Percentiles rank a stretch among this genome's conserved stretches.
Conservation (phyloP, 2,329 filamentous ascomycete genomes). For the Sporothrix humicola region DNA sequence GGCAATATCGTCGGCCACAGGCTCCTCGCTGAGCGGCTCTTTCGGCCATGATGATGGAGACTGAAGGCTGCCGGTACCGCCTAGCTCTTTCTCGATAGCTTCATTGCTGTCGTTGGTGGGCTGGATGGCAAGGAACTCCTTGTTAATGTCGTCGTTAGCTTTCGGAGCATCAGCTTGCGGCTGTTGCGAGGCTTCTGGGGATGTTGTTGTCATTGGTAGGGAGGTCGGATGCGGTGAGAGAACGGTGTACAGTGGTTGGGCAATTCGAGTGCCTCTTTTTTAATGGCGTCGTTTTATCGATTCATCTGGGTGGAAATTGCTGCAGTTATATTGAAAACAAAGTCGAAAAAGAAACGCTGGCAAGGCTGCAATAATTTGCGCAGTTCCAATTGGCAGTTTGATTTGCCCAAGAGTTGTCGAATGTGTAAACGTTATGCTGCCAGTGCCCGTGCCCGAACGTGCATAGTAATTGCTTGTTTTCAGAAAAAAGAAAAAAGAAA, state of each 20-base stretch:
- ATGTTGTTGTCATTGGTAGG: not conserved
- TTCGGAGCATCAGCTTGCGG: not conserved
- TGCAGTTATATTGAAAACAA: conserved; percentile 9
- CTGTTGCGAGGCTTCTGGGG: not conserved
- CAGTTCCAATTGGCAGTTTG: too few species aligned
- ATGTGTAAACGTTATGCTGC: not conserved
- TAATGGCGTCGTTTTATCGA: not conserved
- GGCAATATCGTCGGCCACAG: not conserved
- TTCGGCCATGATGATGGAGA: not conserved
- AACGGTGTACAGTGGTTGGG: conserved; percentile 1
- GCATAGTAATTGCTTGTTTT: conserved; percentile 2
- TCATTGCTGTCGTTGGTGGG: not conserved
- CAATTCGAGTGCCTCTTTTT: not conserved
- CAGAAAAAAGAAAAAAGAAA: not conserved
- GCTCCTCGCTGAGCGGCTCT: conserved; percentile 4
- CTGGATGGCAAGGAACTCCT: not conserved
- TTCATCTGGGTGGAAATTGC: not conserved
- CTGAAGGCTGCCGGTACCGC: not conserved
- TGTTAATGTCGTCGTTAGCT: not conserved
- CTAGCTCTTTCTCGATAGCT: not conserved
- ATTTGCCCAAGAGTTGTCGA: not conserved
- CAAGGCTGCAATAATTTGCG: not conserved
- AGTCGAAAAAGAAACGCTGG: not conserved
- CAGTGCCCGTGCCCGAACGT: not conserved
- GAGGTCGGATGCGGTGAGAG: not conserved